Evolutionary conservation across 306 rosid species (phyloP), one percentile per base, ranked within the genome.

Genomic region (Lotus japonicus): DNA sequence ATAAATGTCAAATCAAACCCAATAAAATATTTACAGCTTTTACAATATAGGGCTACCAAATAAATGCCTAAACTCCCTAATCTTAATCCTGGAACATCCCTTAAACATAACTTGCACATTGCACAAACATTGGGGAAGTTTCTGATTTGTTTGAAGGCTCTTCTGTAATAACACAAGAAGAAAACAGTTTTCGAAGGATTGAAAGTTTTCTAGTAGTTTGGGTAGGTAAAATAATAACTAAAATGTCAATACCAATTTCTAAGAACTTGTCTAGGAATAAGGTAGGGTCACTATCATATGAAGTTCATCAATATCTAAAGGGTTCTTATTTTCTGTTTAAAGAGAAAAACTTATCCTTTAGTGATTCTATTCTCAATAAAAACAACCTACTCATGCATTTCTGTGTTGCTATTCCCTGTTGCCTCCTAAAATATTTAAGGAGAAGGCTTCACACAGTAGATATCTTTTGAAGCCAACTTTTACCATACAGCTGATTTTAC

Each of bases 81-180:
- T 61, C 63, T 45, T 10, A 61, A 54, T 7, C 28, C 21, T 4
- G 5, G 36, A 55, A 61, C 28, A 61, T 28, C 11, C 38, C 14
- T 16, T n/a, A 21, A 42, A 70, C 36, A 69, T 50, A 44, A 70
- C 17, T 21, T 15, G 5, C 12, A 28, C 16, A 17, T 45, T 75
- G 55, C 57, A 62, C 51, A 63, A 45, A 23, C 55, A 61, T 7
- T 11, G 11, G 17, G 39, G 13, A 39, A 70, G 16, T 11, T 56
- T 18, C 68, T 54, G 66, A 26, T 79, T 74, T 62, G 51, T 28
- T 68, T 54, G 53, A 41, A 69, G 60, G 66, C 15, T 43, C 41
- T 21, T 43, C 41, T 16, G 54, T 51, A 45, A 46, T 21, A 74
- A 11, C 15, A 55, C 9, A 54, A 26, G 33, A 58, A 66, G 10